A percentile compares a stretch with the other conserved stretches of the same genome.
Conservation (phyloP, 2,329 filamentous ascomycete genomes). For the Trichoderma cornu-damae region DNA sequence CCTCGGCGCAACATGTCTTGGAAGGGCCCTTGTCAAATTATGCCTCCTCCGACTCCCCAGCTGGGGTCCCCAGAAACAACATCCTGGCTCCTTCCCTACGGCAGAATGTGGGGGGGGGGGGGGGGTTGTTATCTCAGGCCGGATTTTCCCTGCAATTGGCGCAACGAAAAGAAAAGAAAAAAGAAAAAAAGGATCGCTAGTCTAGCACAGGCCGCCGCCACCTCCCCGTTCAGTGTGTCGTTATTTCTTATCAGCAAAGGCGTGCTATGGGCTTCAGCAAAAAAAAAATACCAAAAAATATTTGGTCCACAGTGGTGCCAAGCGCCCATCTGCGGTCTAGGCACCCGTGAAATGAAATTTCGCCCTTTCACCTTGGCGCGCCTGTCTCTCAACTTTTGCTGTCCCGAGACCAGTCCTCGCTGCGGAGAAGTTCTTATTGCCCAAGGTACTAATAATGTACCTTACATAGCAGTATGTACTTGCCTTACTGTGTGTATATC, state of each 20-base stretch:
- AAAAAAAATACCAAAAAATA: too few relatives aligned
- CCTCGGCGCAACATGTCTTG: conserved; percentile 12
- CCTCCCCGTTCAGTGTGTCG: conserved; percentile 10
- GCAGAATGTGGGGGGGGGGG: conserved; percentile 20
- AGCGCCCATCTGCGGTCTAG: conserved; percentile 7
- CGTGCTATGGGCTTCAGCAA: conserved; percentile 14
- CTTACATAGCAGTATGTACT: not conserved
- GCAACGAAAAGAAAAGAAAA: too few relatives aligned
- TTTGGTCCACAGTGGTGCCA: not conserved
- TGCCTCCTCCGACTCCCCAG: conserved; percentile 13
- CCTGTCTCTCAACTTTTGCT: not conserved
- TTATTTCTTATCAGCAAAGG: conserved; percentile 14
- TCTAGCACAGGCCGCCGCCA: conserved; percentile 7
- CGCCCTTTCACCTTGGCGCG: not conserved
- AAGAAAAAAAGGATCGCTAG: conserved; percentile 13
- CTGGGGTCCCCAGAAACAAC: conserved; percentile 20
- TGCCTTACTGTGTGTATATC: not conserved
- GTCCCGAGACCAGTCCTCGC: not conserved
- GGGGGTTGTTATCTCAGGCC: conserved; percentile 19
- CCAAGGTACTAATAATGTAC: too few relatives aligned
- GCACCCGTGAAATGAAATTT: not conserved
- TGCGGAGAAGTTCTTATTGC: too few relatives aligned
- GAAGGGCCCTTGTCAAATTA: conserved; percentile 3
- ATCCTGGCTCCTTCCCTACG: conserved; percentile 14
- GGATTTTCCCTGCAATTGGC: conserved; percentile 17